Evolutionary conservation across 192 early-diverging fungal species (phyloP), one percentile per base, ranked within the genome.

Genomic region (Chytriomyces sp.): DNA sequence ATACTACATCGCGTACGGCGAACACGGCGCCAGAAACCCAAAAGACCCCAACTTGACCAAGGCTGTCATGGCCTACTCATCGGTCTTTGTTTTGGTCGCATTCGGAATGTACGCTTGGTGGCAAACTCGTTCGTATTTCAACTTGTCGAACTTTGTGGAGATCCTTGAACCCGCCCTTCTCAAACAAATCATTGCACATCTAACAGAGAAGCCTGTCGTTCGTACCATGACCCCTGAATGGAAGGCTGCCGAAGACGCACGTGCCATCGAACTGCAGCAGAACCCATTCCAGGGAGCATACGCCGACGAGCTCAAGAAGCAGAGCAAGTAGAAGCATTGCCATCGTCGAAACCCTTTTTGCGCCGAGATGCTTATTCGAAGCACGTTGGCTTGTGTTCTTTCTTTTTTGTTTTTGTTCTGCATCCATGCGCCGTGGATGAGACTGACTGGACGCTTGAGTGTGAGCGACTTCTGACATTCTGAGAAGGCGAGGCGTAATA

Each of bases 1-100:
- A 65, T 97, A 94, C 87, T 98, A 89, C 85, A 92, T 97, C 81
- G 93, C 97, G 60, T 99, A 97, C 86, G 97, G 97, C 69, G 84
- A 92, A 57, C 94, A 97, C 89, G 94, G 92, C 84, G 89, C 92
- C 62, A 94, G 97, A 72, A 90, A 92, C 73, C 92, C 91, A 49
- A 81, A 67, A 82, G 91, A 86, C 89, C 95, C 77, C 86, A 89
- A 77, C 87, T 90, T 86, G 79, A 82, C 79, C 76, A 87, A 77
- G 92, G 94, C 88, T 62, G 87, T 88, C 46, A 26, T 63, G 48
- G 64, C 65, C 35, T 88, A 84, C 84, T 47, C 75, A 6, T n/a
- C 61, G 2, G 82, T 92, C 44, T 75, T 94, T 80, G 57, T 86
- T 61, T 94, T 89, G 69, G 77, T 93, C 57, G 66, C 85, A 23